Evolutionary conservation across 2,329 filamentous ascomycete species (phyloP).

Genomic region (Botrytis squamosa): DNA sequence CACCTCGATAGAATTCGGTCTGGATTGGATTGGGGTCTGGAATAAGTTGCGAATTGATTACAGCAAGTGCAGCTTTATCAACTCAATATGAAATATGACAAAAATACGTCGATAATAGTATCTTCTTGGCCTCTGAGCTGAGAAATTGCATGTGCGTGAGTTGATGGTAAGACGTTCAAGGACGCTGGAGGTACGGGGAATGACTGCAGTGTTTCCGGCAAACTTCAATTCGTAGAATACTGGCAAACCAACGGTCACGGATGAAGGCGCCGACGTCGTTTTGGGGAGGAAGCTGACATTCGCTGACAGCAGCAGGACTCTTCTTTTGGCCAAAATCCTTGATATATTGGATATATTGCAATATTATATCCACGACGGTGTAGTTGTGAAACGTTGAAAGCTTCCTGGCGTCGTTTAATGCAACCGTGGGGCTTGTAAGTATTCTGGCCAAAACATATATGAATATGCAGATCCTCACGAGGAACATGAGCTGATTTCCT

Average conservation of each 20-base stretch:
- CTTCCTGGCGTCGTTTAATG: conserved; percentile 11
- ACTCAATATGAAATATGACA: conserved; percentile 20
- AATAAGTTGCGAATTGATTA: conserved; percentile 1
- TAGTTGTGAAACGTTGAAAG: conserved; percentile 4
- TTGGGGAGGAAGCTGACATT: conserved; percentile 11
- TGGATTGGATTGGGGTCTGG: conserved; percentile 6
- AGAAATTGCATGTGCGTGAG: not conserved
- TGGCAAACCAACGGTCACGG: conserved; percentile 15
- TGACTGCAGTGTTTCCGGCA: conserved; percentile 19
- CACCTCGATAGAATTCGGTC: not conserved
- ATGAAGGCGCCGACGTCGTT: conserved; percentile 7
- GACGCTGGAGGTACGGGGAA: conserved; percentile 16
- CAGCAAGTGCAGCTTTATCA: conserved; percentile 18
- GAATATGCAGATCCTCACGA: conserved; percentile 19
- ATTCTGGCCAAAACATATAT: conserved; percentile 15
- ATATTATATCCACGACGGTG: conserved; percentile 15
- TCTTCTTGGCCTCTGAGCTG: conserved; percentile 4
- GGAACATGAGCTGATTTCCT: conserved; percentile 15
- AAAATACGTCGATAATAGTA: conserved; percentile 8
- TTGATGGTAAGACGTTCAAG: conserved; percentile 2
- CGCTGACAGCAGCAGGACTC: conserved; percentile 14
- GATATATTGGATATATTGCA: conserved; percentile 11
- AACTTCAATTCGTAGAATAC: conserved; percentile 14
- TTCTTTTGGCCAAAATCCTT: conserved; percentile 16
- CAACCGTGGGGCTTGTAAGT: conserved; percentile 10